Conservation (phyloP, 192 early-diverging fungal species). For the Backusella liffmaniae region DNA sequence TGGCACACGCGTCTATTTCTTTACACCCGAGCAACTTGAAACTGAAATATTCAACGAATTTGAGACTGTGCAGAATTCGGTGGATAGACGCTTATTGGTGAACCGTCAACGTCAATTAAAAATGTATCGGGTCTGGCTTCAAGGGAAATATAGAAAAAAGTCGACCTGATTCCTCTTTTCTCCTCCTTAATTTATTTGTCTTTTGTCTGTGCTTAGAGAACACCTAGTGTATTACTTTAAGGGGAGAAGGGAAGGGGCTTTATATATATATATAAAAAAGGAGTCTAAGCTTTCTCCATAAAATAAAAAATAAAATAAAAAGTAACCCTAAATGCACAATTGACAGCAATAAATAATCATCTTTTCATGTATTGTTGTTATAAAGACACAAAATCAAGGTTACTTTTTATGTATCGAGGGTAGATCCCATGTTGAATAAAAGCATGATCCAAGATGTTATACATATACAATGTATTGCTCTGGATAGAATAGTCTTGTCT, state of each 20-base stretch:
- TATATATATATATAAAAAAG: not conserved
- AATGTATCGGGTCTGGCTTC: constrained; percentile 98
- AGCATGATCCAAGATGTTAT: no score
- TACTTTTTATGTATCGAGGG: not conserved
- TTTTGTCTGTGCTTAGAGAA: constrained; percentile 2
- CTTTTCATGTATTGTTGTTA: not conserved
- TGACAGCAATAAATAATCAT: not conserved
- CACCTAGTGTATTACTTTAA: not conserved
- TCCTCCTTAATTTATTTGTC: constrained; percentile 12
- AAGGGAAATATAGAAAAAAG: constrained; percentile 89
- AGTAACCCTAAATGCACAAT: constrained; percentile 1
- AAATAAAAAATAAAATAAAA: not conserved
- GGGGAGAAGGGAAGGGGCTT: not conserved
- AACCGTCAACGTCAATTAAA: constrained; percentile 89
- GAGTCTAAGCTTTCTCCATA: not conserved
- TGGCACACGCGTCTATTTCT: constrained; percentile 95
- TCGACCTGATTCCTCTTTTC: not conserved
- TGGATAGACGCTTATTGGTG: constrained; percentile 90
- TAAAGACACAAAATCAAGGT: not conserved
- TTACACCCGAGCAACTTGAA: constrained; percentile 55
- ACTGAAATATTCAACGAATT: constrained; percentile 47
- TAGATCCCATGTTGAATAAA: no score
- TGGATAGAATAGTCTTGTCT: not conserved
- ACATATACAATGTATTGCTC: not conserved
- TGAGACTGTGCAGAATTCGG: constrained; percentile 82